Base-by-base conservation (phyloP, 208 protist genomes). In the Acanthamoeba healyi region DNA sequence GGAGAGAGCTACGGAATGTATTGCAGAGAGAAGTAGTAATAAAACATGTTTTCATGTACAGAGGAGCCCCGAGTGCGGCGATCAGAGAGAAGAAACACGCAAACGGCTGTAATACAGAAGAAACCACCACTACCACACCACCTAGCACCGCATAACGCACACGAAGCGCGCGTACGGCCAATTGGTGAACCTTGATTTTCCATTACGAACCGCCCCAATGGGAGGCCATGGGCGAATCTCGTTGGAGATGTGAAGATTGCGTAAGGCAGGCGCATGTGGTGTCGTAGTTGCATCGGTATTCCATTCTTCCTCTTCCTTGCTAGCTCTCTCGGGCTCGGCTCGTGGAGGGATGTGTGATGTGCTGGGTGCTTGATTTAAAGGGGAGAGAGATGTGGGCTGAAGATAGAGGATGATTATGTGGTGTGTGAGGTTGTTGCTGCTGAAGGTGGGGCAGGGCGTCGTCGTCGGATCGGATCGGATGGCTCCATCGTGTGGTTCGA, bases 11-110 rank as follows among this genome's bases (percentile, higher is more conserved):
- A 67, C 54, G n/a, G 58, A 67, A 67, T 67, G 58, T 67, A 67
- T 67, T 67, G 58, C 38, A 77, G 38, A 79, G 36, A 24, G n/a
- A n/a, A n/a, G n/a, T n/a, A 24, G 7, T 79, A 79, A 46, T 79
- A 38, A 79, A 79, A 79, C 70, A 79, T n/a, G n/a, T 79, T 38
- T 79, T 79, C 70, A 79, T 79, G 70, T 79, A 79, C 70, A 79
- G 70, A 79, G 32, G 70, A 79, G 38, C 65, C 38, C 70, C 70
- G 70, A 79, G 70, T 49, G 38, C 70, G 38, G 17, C n/a, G n/a
- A n/a, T n/a, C n/a, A n/a, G 36, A 77, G 2, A 36, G n/a, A 67
- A 67, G 58, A 67, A 67, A 29, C n/a, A 67, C 58, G n/a, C 58
- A 67, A 67, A 67, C 22, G 58, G 58, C n/a, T n/a, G 9, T n/a